Base-by-base conservation (phyloP, 306 rosid species). In the Aeschynomene evenia region DNA sequence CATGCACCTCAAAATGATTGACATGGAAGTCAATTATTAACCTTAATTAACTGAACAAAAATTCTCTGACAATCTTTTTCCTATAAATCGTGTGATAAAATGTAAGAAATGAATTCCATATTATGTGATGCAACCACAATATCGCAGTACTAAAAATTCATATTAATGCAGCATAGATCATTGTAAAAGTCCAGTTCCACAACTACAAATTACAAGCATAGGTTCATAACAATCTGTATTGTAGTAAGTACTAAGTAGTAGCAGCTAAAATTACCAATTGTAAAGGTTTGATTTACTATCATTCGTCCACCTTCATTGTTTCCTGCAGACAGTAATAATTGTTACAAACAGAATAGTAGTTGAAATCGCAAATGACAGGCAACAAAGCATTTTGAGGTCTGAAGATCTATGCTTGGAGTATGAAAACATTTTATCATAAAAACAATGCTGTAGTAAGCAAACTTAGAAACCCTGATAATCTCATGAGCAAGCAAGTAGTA, bases 251-350 rank as follows among this genome's bases (percentile, higher is more conserved):
- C n/a, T n/a, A n/a, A n/a, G n/a, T n/a, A n/a, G n/a, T 14, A 42
- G 33, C 29, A 63, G 63, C 8, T 21, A 48, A 80, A 79, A 63
- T 80, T 88, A 93, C 98, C 98, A 71, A 93, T 90, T 6, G 98
- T 93, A 77, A 90, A 93, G 45, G 98, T 93, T 68, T 93, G 98
- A 83, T 93, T 90, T 77, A 86, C 73, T 79, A 82, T 59, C 97
- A 94, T 94, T 56, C 83, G 80, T 34, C 98, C 98, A 10, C 26
- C 68, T 12, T 88, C 96, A 40, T 85, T 88, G 90, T 94, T 93
- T 88, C 98, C 98, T 93, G 77, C 51, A 84, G 42, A 76, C 29
- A 77, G 39, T 26, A 42, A 56, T 14, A 45, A 51, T 36, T 49
- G 77, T 68, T 66, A 63, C 45, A 61, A 22, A 59, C 64, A 20